These are phyloP conservation scores for Aspergillus clavatus DNA, from an alignment of 2,329 filamentous ascomycete genomes.

Conservation along the genomic window DNA sequence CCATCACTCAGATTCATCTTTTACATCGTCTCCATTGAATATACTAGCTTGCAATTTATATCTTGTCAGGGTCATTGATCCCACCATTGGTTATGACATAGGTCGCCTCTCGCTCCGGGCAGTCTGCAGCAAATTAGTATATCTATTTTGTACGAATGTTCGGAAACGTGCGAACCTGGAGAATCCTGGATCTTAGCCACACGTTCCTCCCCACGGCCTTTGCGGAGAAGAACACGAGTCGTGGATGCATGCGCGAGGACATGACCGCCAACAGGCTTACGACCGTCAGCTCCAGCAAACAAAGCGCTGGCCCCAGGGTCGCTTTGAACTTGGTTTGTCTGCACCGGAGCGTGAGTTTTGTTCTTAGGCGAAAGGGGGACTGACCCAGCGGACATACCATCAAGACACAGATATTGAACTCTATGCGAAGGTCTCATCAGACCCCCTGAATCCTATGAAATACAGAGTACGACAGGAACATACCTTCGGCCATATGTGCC, in stretches of 20 bases:
- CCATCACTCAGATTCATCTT: no score
- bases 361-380: neutral
- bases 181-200: slow-evolving; percentile 66
- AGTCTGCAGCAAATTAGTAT: slow-evolving; percentile 45
- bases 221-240: slow-evolving; percentile 61
- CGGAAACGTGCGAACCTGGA: slow-evolving; percentile 46
- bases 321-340: slow-evolving; percentile 68
- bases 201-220: slow-evolving; percentile 64
- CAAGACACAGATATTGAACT: slow-evolving; percentile 63
- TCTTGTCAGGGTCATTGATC: slow-evolving; percentile 63
- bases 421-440: slow-evolving; percentile 27
- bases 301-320: slow-evolving; percentile 64
- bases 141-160: slow-evolving; percentile 7
- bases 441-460: slow-evolving; percentile 6
- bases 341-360: slow-evolving; percentile 3
- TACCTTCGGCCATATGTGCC: slow-evolving; percentile 60
- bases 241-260: slow-evolving; percentile 65
- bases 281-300: slow-evolving; percentile 63
- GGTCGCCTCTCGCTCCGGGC: slow-evolving; percentile 63
- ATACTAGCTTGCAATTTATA: neutral
- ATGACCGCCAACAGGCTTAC: slow-evolving; percentile 64
- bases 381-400: slow-evolving; percentile 49
- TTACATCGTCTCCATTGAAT: no score
- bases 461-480: slow-evolving; percentile 5
- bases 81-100: slow-evolving; percentile 67